Base-by-base conservation (phyloP, 208 protist species). In the Tetramitus jugosus region DNA sequence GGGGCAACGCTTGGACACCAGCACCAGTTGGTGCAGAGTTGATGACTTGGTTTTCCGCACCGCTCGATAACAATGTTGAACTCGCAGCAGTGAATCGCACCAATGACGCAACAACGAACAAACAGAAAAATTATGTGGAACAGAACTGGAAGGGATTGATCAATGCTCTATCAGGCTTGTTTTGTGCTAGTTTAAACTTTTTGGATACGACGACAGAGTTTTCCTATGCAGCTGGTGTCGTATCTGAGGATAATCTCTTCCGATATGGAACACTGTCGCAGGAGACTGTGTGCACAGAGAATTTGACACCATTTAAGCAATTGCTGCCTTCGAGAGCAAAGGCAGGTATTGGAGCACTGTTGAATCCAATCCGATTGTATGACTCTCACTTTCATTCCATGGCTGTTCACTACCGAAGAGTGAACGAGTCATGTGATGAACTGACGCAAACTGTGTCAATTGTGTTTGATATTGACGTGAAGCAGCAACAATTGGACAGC, bases 251-350 rank as follows among this genome's bases (percentile, higher is more conserved):
- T 62, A 23, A 10, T 33, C 4, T 4, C 3, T 62, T 46, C 42
- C 35, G 10, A 14, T 76, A 76, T 60, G 69, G 45, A 20, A 76
- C 69, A 14, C 40, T 76, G 20, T 39, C 17, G 56, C 13, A 60
- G 39, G 69, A 76, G n/a, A 60, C 69, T 13, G 46, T 76, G 35
- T 76, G 69, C 60, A 76, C 69, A 13, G 69, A 76, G 42, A 76
- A 76, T 60, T 76, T 76, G 14, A 61, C 69, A 23, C 69, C 69
- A 3, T 61, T 76, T 60, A 43, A 43, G 43, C 23, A 52, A 31
- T 35, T 76, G 7, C 31, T 76, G 20, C 69, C 69, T 17, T 76
- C 7, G 29, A 74, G 42, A 53, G 67, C n/a, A 35, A 74, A 53
- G 7, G 26, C 0, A 53, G 67, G 62, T 43, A 2, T 69, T 39